Evolutionary conservation across 2,329 filamentous ascomycete genomes (phyloP).

Genomic region (Pseudogymnoascus verrucosus): DNA sequence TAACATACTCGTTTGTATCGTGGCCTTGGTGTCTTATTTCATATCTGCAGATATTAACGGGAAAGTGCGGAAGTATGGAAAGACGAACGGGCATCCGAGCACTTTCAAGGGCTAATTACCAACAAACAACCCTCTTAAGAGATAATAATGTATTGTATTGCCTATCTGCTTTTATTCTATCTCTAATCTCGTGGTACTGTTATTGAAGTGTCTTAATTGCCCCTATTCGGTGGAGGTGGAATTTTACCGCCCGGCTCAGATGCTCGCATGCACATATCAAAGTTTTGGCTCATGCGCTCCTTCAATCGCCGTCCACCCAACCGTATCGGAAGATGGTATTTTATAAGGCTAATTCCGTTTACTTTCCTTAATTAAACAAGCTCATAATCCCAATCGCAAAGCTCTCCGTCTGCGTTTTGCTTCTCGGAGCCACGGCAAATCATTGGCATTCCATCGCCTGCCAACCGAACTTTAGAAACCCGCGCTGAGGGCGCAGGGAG

Average conservation of each 20-base stretch:
- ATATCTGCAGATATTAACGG: conserved; percentile 47
- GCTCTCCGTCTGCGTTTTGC: not conserved
- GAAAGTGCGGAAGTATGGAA: conserved; percentile 49
- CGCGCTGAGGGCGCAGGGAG: not conserved
- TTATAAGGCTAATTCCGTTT: not conserved
- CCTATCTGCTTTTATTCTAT: not conserved
- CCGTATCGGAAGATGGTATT: not conserved
- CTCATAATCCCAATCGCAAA: not conserved
- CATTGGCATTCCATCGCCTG: not conserved
- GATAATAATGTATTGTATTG: conserved; percentile 6
- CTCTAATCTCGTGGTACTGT: not conserved
- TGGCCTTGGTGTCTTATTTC: conserved; percentile 47
- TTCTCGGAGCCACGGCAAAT: not conserved
- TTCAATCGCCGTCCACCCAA: not conserved
- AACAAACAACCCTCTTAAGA: not conserved
- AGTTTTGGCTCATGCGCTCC: not conserved
- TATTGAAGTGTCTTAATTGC: not conserved
- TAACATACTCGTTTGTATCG: conserved; percentile 43
- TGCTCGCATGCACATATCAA: not conserved
- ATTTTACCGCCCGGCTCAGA: not conserved
- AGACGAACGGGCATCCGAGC: conserved; percentile 50
- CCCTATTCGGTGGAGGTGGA: not conserved
- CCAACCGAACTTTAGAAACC: not conserved
- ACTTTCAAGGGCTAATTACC: conserved; percentile 17
- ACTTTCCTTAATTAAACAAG: not conserved